Evolutionary conservation across 495 filamentous ascomycete genomes (phyloP), one percentile per base, ranked within the genome.

Genomic region (Cladorrhinum samala): DNA sequence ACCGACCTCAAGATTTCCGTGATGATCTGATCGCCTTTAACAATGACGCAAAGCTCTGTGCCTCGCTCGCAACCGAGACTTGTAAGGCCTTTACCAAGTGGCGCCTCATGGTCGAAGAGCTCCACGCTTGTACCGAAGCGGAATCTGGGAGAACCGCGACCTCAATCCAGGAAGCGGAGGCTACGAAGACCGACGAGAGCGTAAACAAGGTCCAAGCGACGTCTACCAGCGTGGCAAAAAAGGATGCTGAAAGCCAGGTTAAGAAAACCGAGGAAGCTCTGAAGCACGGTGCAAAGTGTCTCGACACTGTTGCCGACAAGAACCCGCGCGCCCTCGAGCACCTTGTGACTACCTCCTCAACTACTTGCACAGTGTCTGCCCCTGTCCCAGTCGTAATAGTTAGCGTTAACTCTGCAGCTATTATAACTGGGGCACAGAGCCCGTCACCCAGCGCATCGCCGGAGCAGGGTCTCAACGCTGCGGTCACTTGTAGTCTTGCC

Each of bases 261-360:
- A 18, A 25, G 13, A n/a, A 16, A 30, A 30, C 46, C n/a, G 27
- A 25, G 19, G 14, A 17, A 30, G 25, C 23, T 33, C 24, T 49
- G 14, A 33, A 49, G 1, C 27, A 37, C 9, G 24, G 20, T 17
- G 24, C 33, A 18, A 49, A 49, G 20, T 20, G 33, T 20, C 46
- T 49, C 25, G 46, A 49, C n/a, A 49, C 46, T 19, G 33, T 37
- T 25, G 38, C 38, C 46, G 46, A 49, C 46, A 49, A 49, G 30
- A 33, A 36, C 7, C 46, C 46, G 2, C 25, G 46, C 7, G 25
- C 46, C 3, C 37, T 39, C 13, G 37, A 39, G 37, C 14, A 39
- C 37, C 5, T 39, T 0, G 9, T 39, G 9, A 39, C n/a, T n/a
- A n/a, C n/a, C n/a, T n/a, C n/a, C n/a, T n/a, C n/a, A n/a, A n/a